phyloP scores from a whole-genome alignment of 106 monocot species.

The Allium cepa region DNA sequence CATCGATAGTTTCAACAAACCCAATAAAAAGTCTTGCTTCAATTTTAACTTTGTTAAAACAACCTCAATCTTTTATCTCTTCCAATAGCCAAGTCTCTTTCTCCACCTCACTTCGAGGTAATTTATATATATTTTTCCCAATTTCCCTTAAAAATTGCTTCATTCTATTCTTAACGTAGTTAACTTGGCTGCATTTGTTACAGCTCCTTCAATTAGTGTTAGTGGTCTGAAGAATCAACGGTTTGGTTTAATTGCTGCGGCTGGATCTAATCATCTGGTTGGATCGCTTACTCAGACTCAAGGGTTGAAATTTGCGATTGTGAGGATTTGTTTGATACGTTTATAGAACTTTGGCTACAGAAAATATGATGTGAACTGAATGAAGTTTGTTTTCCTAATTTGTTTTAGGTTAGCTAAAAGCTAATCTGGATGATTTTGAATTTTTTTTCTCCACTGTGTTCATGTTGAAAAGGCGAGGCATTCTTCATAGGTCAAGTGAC shows the following conservation, averaged over 20 bases:
- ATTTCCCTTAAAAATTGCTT: no score
- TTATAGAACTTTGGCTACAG: constrained; percentile 3
- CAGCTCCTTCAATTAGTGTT: constrained; percentile 8
- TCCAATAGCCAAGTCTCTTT: constrained; percentile 11
- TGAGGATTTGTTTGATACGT: constrained; percentile 6
- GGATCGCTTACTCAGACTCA: constrained; percentile 22
- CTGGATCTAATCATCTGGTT: constrained; percentile 14
- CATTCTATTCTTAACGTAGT: neutral
- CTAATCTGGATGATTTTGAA: no score
- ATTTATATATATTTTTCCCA: neutral
- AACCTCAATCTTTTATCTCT: neutral
- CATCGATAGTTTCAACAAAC: neutral
- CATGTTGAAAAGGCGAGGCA: no score
- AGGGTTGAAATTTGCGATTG: constrained; percentile 24
- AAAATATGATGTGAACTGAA: neutral
- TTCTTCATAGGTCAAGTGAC: no score
- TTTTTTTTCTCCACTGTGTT: no score
- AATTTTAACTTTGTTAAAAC: neutral
- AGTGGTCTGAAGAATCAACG: constrained; percentile 5
- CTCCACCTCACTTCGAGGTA: constrained; percentile 16
- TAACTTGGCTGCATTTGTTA: neutral
- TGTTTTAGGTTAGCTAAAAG: no score
- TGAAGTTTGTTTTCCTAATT: neutral
- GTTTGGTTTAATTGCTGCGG: neutral
- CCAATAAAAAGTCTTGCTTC: constrained; percentile 3